Percentiles rank a stretch among this genome's conserved stretches.
These are phyloP conservation scores for Lodderomyces oxycetoniae DNA, from an alignment of 1,139 yeast species.

Conservation along the genomic window DNA sequence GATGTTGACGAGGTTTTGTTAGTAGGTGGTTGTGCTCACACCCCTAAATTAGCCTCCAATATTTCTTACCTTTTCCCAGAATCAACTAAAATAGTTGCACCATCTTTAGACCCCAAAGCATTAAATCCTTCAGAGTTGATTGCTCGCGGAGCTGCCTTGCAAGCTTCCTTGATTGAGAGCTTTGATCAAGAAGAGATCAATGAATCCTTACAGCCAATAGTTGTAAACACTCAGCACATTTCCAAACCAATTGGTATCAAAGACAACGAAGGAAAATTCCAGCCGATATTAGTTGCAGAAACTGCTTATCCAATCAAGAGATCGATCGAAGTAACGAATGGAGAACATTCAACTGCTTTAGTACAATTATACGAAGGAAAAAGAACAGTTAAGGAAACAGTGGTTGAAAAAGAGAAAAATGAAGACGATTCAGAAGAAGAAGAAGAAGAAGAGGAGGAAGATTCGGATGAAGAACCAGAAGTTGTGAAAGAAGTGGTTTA, in stretches of 20 bases:
- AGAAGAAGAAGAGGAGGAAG: conserved; percentile 25
- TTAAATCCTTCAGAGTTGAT: conserved; percentile 84
- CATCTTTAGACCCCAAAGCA: conserved; percentile 72
- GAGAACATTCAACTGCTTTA: conserved; percentile 49
- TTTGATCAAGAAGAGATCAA: conserved; percentile 83
- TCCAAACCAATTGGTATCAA: conserved; percentile 81
- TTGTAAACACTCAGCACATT: conserved; percentile 85
- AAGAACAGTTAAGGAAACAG: conserved; percentile 72
- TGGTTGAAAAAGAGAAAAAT: conserved; percentile 62
- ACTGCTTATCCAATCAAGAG: conserved; percentile 92
- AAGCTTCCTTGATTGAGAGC: conserved; percentile 81
- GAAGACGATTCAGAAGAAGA: conserved; percentile 23
- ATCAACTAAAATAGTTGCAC: conserved; percentile 70
- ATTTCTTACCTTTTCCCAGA: conserved; percentile 76
- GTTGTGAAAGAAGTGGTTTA: conserved; percentile 67
- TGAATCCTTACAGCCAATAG: conserved; percentile 81
- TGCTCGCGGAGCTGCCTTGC: conserved; percentile 96
- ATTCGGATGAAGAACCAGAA: conserved; percentile 61
- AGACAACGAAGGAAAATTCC: conserved; percentile 67
- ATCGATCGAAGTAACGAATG: conserved; percentile 61
- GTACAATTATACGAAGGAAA: conserved; percentile 83
- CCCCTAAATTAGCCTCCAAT: conserved; percentile 84
- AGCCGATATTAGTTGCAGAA: conserved; percentile 72
- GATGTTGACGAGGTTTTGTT: conserved; percentile 89
- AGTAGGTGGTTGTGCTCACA: conserved; percentile 90